A percentile compares a stretch with the other conserved stretches of the same genome.
These are phyloP conservation scores for Leccinum boreale DNA, from an alignment of 768 basidiomycete genomes.

Conservation along the genomic window DNA sequence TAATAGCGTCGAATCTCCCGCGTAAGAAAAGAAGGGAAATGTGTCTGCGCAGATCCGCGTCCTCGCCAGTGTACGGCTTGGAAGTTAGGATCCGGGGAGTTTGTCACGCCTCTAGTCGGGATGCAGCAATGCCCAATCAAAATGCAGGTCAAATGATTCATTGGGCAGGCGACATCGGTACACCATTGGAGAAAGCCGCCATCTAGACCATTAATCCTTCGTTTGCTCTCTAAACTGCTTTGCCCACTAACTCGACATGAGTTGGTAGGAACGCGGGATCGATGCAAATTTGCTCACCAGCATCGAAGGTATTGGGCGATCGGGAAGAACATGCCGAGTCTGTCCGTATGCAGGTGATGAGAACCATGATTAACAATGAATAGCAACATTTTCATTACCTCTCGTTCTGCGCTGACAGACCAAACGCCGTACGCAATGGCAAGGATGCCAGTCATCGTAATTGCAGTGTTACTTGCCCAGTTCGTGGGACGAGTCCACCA, in stretches of 20 bases:
- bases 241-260: conserved; percentile 40
- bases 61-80: neutral
- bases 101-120: neutral
- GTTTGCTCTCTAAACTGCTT: conserved; percentile 42
- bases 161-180: neutral
- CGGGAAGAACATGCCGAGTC: conserved; percentile 59
- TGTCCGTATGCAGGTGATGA: conserved; percentile 27
- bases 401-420: conserved; percentile 71
- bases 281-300: conserved; percentile 44
- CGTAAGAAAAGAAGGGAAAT: neutral
- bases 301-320: conserved; percentile 76
- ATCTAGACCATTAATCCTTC: conserved; percentile 9
- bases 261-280: neutral
- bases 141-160: neutral
- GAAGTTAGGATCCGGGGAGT: neutral
- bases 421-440: conserved; percentile 65
- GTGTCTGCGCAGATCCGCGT: neutral
- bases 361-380: neutral
- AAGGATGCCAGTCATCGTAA: conserved; percentile 67
- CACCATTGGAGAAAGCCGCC: neutral
- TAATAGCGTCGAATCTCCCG: neutral
- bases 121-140: neutral
- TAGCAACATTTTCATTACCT: conserved; percentile 44
- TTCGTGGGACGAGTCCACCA: conserved; percentile 94
- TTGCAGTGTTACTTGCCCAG: conserved; percentile 83